These are phyloP conservation scores for Mycena haematopus DNA, from an alignment of 768 basidiomycete species.

Conservation along the genomic window DNA sequence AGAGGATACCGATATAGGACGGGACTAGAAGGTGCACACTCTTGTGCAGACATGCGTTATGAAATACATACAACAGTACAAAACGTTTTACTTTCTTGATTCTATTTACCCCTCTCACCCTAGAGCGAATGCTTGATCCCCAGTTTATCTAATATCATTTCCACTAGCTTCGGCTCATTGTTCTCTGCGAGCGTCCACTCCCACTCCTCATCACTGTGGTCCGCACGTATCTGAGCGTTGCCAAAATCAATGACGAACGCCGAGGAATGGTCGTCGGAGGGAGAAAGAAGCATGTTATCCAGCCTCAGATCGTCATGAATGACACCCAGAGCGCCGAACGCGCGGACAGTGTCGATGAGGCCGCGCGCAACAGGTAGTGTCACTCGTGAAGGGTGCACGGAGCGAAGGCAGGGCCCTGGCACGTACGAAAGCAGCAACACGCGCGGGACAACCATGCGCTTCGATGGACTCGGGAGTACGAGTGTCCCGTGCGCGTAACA, in stretches of 20 bases:
- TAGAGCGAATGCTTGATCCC: constrained; percentile 5
- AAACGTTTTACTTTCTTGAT: not conserved
- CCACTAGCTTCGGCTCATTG: constrained; percentile 20
- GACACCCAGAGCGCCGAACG: constrained; percentile 26
- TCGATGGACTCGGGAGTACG: constrained; percentile 10
- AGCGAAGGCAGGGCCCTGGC: constrained; percentile 23
- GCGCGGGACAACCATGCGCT: constrained; percentile 25
- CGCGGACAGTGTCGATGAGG: constrained; percentile 26
- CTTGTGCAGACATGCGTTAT: too few relatives aligned
- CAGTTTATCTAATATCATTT: constrained; percentile 26
- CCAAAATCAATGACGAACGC: constrained; percentile 29
- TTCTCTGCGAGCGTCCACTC: constrained; percentile 23
- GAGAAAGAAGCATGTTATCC: constrained; percentile 26
- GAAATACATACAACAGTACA: constrained; percentile 3
- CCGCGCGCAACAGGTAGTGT: constrained; percentile 7
- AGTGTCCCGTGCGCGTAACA: constrained; percentile 28
- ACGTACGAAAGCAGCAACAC: constrained; percentile 28
- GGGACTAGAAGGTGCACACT: too few relatives aligned
- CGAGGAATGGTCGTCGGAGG: constrained; percentile 10
- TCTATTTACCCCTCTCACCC: too few relatives aligned
- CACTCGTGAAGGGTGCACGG: constrained; percentile 22
- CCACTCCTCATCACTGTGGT: constrained; percentile 26
- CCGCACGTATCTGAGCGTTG: constrained; percentile 22
- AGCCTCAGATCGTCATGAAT: constrained; percentile 28
- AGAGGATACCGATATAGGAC: too few relatives aligned